Conservation (phyloP, 1,139 yeast species). For the Kodamaea derodonti region DNA sequence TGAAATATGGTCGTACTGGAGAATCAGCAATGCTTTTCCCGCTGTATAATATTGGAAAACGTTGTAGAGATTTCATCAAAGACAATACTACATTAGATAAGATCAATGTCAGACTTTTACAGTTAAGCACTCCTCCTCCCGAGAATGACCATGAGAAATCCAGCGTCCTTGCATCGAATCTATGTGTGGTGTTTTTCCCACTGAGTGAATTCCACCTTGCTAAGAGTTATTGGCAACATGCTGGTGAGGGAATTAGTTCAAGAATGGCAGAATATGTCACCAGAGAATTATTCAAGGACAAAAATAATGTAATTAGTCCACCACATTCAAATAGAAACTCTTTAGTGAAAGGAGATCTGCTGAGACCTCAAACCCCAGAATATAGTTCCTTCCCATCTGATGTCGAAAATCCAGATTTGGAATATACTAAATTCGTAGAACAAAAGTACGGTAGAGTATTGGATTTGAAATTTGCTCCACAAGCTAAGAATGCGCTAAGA, state of each 20-base stretch:
- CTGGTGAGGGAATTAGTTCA: slow-evolving; percentile 93
- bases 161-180: slow-evolving; percentile 57
- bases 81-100: slow-evolving; percentile 24
- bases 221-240: slow-evolving; percentile 91
- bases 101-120: slow-evolving; percentile 60
- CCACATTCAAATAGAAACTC: slow-evolving; percentile 3
- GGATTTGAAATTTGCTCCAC: slow-evolving; percentile 68
- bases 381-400: not conserved
- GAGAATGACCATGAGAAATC: slow-evolving; percentile 54
- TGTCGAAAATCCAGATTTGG: slow-evolving; percentile 35
- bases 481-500: slow-evolving; percentile 71
- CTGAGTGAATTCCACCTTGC: slow-evolving; percentile 54
- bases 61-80: slow-evolving; percentile 77
- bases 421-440: slow-evolving; percentile 70
- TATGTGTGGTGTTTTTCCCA: slow-evolving; percentile 77
- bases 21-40: slow-evolving; percentile 77
- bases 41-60: slow-evolving; percentile 69
- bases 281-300: slow-evolving; percentile 50
- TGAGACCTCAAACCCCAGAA: slow-evolving; percentile 2
- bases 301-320: not conserved
- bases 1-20: slow-evolving; percentile 71
- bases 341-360: not conserved
- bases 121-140: slow-evolving; percentile 73
- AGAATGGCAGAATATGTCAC: slow-evolving; percentile 82
- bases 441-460: slow-evolving; percentile 88